Evolutionary conservation across 176 grass and related monocot genomes (phyloP), one percentile per base, ranked within the genome.

Genomic region (Carex cristatella): DNA sequence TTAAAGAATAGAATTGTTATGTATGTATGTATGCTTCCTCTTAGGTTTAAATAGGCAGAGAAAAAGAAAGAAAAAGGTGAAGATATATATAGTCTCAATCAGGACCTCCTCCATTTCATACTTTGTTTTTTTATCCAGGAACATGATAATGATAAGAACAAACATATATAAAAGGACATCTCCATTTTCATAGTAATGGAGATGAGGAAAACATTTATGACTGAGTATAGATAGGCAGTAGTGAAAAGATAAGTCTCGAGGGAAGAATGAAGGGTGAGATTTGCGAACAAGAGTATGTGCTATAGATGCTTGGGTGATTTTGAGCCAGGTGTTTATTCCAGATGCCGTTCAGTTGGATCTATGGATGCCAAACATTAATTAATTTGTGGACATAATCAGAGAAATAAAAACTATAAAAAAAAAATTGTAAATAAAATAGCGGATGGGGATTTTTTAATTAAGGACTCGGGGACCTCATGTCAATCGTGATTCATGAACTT

Each of bases 11-110:
- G 28, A 79, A 35, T 79, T 42, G 69, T 4, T 79, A 79, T 69
- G 37, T 32, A 16, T 69, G 37, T 32, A 16, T 8, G 15, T 32
- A 18, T 4, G 15, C 12, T 65, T 75, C 66, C 40, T 79, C 49
- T 79, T 69, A 61, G 23, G 38, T 86, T 65, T 81, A 81, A 71
- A 81, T 86, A 81, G 73, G 69, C 59, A 55, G 55, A 59, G 67
- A 40, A 66, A 54, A 54, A 51, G 5, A 40, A 30, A 48, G 15
- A 11, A 16, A 48, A 18, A 19, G 13, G 16, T 19, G 6, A 63
- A 23, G 23, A 23, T 23, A 23, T 23, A 23, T 1, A 9, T 19
- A 61, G 60, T 19, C 61, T 63, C 10, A 63, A 9, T 60, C 58
- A 10, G 61, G 61, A 19, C 61, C 19, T 63, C 10, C 61, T 63